phyloP scores from a whole-genome alignment of 1,284 basidiomycete species.

The Mycena citricolor region DNA sequence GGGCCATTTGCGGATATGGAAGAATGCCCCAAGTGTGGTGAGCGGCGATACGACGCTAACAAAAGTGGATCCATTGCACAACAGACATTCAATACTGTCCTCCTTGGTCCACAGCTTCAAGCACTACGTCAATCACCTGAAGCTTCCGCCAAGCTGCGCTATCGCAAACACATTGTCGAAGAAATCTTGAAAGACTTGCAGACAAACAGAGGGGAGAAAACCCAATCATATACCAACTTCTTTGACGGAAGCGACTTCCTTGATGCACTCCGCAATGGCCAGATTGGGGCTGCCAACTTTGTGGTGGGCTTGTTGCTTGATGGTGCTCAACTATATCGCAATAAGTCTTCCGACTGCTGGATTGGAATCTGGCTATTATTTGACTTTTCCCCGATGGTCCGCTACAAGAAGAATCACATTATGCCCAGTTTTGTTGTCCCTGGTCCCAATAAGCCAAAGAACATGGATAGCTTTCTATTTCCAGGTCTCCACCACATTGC shows the following conservation, averaged over 20 bases:
- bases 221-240: conserved; percentile 6
- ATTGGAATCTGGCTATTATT: conserved; percentile 22
- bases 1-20: conserved; percentile 23
- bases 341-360: conserved; percentile 27
- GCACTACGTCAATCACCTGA: conserved; percentile 22
- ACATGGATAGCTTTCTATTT: conserved; percentile 10
- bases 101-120: conserved; percentile 33
- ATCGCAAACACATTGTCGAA: conserved; percentile 11
- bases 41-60: conserved; percentile 24
- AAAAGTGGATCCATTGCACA: conserved; percentile 13
- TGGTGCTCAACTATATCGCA: conserved; percentile 29
- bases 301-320: conserved; percentile 30
- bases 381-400: conserved; percentile 4
- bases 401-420: conserved; percentile 7
- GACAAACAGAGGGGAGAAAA: conserved; percentile 1
- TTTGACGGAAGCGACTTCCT: conserved; percentile 26
- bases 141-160: conserved; percentile 24
- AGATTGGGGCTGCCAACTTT: conserved; percentile 29
- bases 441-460: conserved; percentile 4
- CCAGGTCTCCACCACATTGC: conserved; percentile 9
- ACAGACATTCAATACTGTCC: conserved; percentile 35
- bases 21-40: conserved; percentile 25
- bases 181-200: conserved; percentile 13
- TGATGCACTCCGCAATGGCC: conserved; percentile 23
- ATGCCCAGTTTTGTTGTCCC: conserved; percentile 4